Percentiles rank a stretch among this genome's conserved stretches.
Conservation (phyloP, 768 basidiomycete genomes). For the Porpolomopsis calyptriformis region DNA sequence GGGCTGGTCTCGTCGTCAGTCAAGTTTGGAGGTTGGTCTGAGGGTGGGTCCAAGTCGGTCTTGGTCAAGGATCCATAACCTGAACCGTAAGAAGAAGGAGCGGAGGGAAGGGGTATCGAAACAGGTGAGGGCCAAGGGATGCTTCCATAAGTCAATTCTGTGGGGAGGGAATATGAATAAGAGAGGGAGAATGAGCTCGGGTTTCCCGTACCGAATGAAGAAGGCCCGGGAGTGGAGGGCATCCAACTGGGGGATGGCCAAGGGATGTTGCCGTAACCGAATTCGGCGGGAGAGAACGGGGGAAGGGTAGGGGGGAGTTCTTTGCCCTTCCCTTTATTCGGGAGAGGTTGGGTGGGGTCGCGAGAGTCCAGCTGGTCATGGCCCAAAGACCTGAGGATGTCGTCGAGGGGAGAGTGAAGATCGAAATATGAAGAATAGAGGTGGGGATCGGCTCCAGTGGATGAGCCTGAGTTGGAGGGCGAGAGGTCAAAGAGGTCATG, state of each 20-base stretch:
- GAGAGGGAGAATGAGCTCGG: slow-evolving; percentile 47
- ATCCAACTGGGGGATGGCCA: slow-evolving; percentile 27
- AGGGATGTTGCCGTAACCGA: slow-evolving; percentile 32
- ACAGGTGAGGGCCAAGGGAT: slow-evolving; percentile 28
- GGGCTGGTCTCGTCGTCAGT: slow-evolving; percentile 7
- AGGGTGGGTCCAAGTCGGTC: not conserved
- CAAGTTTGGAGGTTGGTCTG: not conserved
- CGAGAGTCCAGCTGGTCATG: slow-evolving; percentile 12
- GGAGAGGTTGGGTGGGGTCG: slow-evolving; percentile 12
- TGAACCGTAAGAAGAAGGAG: slow-evolving; percentile 31
- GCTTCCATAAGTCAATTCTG: slow-evolving; percentile 37
- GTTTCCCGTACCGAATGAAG: no score
- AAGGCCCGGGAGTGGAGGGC: slow-evolving; percentile 24
- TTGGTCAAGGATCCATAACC: slow-evolving; percentile 8
- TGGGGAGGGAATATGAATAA: slow-evolving; percentile 53
- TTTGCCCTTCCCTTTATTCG: slow-evolving; percentile 48
- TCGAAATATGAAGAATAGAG: slow-evolving; percentile 17
- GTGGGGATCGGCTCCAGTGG: slow-evolving; percentile 16
- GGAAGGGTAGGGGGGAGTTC: slow-evolving; percentile 54
- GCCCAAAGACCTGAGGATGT: not conserved
- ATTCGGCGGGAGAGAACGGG: slow-evolving; percentile 47
- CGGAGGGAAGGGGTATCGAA: slow-evolving; percentile 22
- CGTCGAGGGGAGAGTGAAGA: slow-evolving; percentile 2
- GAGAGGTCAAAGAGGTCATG: slow-evolving; percentile 34
- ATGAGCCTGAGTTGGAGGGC: slow-evolving; percentile 13